Percentiles rank a stretch among this genome's conserved stretches.
Evolutionary conservation across 768 basidiomycete species (phyloP).

Genomic region (Tephrocybe sp.): DNA sequence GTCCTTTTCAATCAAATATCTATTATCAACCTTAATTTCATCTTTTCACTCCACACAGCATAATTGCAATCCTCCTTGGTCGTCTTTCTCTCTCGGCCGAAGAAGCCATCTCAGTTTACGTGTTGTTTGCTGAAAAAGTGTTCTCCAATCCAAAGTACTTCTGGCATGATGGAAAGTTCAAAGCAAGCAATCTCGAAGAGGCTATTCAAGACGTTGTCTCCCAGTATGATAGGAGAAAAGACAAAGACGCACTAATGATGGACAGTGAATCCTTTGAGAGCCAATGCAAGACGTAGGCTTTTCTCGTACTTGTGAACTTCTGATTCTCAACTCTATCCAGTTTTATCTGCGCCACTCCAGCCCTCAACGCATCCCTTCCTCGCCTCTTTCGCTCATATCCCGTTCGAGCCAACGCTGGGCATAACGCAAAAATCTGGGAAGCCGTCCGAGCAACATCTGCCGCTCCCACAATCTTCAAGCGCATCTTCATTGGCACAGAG

Average conservation of each 20-base stretch:
- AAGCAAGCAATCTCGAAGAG: background rate
- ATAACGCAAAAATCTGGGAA: constrained; percentile 25
- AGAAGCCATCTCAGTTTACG: constrained; percentile 19
- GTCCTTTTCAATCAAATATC: background rate
- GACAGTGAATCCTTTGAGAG: background rate
- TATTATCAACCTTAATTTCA: background rate
- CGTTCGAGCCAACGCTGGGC: background rate
- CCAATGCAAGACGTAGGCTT: constrained; percentile 7
- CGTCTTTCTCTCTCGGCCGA: constrained; percentile 21
- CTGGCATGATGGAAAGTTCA: constrained; percentile 6
- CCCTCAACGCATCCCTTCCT: background rate
- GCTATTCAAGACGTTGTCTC: constrained; percentile 1
- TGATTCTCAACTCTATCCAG: background rate
- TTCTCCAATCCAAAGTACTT: background rate
- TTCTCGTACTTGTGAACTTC: background rate
- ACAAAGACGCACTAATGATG: constrained; percentile 1
- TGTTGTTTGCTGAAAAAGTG: constrained; percentile 1
- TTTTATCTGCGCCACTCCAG: constrained; percentile 10
- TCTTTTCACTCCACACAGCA: background rate
- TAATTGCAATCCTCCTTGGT: constrained; percentile 24
- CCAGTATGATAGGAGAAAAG: background rate
- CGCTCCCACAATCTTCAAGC: constrained; percentile 21
- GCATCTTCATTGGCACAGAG: constrained; percentile 13
- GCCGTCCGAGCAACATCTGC: constrained; percentile 28
- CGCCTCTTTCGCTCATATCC: constrained; percentile 15